phyloP scores from a whole-genome alignment of 2,329 filamentous ascomycete genomes.

The Colletotrichum caudatum region DNA sequence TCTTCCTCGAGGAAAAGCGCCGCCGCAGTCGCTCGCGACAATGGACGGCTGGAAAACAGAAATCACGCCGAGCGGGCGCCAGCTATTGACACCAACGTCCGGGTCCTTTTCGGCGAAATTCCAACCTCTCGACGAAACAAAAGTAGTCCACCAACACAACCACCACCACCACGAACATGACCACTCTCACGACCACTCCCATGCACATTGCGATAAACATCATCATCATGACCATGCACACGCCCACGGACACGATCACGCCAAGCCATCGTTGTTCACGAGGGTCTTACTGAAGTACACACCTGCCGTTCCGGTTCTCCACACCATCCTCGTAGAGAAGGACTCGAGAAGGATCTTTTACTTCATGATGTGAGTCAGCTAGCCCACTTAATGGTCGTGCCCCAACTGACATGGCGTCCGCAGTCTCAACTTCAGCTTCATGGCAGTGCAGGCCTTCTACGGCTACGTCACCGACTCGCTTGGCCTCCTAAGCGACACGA shows the following conservation, averaged over 20 bases:
- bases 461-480: constrained; percentile 93
- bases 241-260: constrained; percentile 51
- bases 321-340: constrained; percentile 88
- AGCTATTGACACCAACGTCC: constrained; percentile 51
- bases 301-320: constrained; percentile 79
- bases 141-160: constrained; percentile 42
- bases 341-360: constrained; percentile 97
- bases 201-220: constrained; percentile 47
- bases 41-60: constrained; percentile 57
- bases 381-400: constrained; percentile 1
- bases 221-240: constrained; percentile 49
- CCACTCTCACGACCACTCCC: constrained; percentile 44
- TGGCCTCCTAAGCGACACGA: constrained; percentile 95
- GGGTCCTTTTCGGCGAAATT: constrained; percentile 37
- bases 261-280: constrained; percentile 76
- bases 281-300: constrained; percentile 77
- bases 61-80: constrained; percentile 56
- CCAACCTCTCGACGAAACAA: constrained; percentile 35
- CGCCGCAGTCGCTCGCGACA: constrained; percentile 51
- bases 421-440: constrained; percentile 93
- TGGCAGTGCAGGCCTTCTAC: constrained; percentile 94
- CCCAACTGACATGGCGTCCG: constrained; percentile 29
- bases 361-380: constrained; percentile 81
- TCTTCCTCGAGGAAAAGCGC: constrained; percentile 48
- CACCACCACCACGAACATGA: constrained; percentile 42